Percentiles rank a stretch among this genome's conserved stretches.
Conservation (phyloP, 2,329 filamentous ascomycete species). For the Dothistroma septosporum region DNA sequence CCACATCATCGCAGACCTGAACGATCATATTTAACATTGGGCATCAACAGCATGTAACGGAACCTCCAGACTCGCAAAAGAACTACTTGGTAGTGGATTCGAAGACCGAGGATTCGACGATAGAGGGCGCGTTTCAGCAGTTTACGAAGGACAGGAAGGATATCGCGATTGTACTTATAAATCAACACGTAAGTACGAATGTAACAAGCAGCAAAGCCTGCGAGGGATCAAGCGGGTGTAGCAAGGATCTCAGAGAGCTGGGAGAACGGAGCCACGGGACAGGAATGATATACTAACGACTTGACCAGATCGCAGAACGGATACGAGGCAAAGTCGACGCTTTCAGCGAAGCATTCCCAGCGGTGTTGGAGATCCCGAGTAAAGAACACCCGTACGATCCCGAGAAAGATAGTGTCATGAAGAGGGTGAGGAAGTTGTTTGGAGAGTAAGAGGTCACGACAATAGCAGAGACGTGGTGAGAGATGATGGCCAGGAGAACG, state of each 20-base stretch:
- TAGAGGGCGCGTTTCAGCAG: conserved; percentile 83
- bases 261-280: not conserved
- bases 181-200: conserved; percentile 73
- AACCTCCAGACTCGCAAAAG: conserved; percentile 83
- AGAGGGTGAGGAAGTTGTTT: conserved; percentile 72
- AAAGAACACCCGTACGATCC: conserved; percentile 99
- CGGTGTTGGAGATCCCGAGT: conserved; percentile 91
- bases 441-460: conserved; percentile 52
- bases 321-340: conserved; percentile 88
- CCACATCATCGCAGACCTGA: not conserved
- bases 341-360: conserved; percentile 93
- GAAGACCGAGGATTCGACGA: conserved; percentile 84
- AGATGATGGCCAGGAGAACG: not conserved
- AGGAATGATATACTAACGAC: conserved; percentile 6
- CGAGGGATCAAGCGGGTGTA: too few relatives aligned
- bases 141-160: conserved; percentile 91
- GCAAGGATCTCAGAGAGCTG: not conserved
- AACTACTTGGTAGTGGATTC: conserved; percentile 96
- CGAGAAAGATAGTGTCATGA: conserved; percentile 95
- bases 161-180: conserved; percentile 93
- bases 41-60: conserved; percentile 72
- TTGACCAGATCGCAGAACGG: conserved; percentile 74
- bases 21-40: not conserved
- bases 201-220: not conserved
- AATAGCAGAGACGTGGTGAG: not conserved